Evolutionary conservation across 2,329 filamentous ascomycete species (phyloP).

Genomic region (Lecanicillium sp.): DNA sequence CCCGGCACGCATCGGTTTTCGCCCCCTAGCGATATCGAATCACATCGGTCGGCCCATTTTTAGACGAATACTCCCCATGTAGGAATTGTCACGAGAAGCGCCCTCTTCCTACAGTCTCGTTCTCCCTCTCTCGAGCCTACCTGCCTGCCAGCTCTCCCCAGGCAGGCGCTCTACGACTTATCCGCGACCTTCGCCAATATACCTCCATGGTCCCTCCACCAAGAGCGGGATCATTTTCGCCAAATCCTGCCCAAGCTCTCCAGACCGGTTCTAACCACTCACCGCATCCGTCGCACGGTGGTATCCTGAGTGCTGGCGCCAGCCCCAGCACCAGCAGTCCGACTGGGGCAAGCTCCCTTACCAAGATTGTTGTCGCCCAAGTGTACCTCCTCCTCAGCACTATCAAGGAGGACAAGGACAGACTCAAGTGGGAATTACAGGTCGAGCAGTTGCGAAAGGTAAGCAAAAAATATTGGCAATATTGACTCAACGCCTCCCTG

Average conservation of each 20-base stretch:
- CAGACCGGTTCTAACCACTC: conserved; percentile 52
- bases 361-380: conserved; percentile 92
- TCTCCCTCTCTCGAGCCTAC: conserved; percentile 26
- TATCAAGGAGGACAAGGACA: conserved; percentile 88
- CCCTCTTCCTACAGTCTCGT: conserved; percentile 23
- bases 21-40: conserved; percentile 8
- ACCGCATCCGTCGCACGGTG: conserved; percentile 51
- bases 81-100: conserved; percentile 24
- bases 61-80: conserved; percentile 27
- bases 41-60: conserved; percentile 15
- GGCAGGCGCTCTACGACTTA: conserved; percentile 31
- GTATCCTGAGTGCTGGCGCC: conserved; percentile 53
- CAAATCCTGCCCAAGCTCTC: conserved; percentile 52
- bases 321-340: conserved; percentile 58
- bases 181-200: conserved; percentile 28
- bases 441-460: conserved; percentile 90
- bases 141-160: conserved; percentile 29
- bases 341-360: conserved; percentile 61
- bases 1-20: not conserved
- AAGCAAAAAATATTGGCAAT: conserved; percentile 33
- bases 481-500: not conserved
- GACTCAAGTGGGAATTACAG: conserved; percentile 87
- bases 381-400: conserved; percentile 90
- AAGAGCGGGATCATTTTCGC: conserved; percentile 59
- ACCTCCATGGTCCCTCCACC: conserved; percentile 53